Base-by-base conservation (phyloP, 306 rosid genomes). In the Prunus davidiana region DNA sequence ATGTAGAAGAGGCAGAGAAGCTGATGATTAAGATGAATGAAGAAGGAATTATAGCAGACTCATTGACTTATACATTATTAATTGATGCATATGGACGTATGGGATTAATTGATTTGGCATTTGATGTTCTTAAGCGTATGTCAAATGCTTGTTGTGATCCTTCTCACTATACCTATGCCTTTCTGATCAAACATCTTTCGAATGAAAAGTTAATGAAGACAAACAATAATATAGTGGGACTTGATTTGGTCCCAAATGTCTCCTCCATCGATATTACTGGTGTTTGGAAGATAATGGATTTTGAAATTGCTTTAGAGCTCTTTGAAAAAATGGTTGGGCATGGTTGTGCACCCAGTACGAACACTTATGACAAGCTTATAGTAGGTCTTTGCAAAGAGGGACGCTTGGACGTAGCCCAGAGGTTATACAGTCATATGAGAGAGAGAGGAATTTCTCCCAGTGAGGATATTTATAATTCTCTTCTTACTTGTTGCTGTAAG, bases 71-170 rank as follows among this genome's bases (percentile, higher is more conserved):
- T 75, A 76, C 87, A 30, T 47, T 89, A 68, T 72, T 93, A 78
- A 86, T 93, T 43, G 84, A 81, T 82, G 87, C 89, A 13, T 87
- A 87, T 68, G 93, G 90, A 45, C 82, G 85, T 66, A 22, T 87
- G 80, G 92, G 93, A 83, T 87, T 84, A 64, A 82, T 88, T 52
- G 82, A 87, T 46, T 54, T 77, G 78, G 92, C 96, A 80, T 89
- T 93, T 87, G 84, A 82, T 82, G 88, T 91, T 77, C 84, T 93
- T 73, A 85, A 87, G 81, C 79, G 82, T 72, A 91, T 93, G 98
- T 82, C 71, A 61, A 69, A 77, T 84, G 76, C 86, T 73, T 86
- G 85, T 74, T 91, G 90, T 76, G 93, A 88, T 71, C 97, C 97
- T 76, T 91, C 92, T 25, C 80, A 69, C 71, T 82, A 78, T 73